Evolutionary conservation across 129 eudicot species (phyloP).

Genomic region (Apium graveolens): DNA sequence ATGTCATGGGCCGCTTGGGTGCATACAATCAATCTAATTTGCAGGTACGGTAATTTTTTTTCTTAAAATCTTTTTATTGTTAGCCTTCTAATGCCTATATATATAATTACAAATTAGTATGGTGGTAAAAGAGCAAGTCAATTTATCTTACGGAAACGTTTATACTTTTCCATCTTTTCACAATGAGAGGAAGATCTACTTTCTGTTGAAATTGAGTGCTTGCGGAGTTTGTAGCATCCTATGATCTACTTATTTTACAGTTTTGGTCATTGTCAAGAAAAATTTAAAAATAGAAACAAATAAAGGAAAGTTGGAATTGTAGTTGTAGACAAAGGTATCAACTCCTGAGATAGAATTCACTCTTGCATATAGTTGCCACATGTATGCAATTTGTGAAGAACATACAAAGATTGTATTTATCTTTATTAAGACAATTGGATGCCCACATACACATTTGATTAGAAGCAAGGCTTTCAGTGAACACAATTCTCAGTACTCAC

Average conservation of each 20-base stretch:
- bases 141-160: not conserved
- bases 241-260: not conserved
- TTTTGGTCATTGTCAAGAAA: not conserved
- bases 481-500: not conserved
- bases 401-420: not conserved
- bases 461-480: not conserved
- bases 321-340: not conserved
- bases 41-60: slow-evolving; percentile 45
- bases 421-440: not conserved
- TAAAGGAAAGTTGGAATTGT: not conserved
- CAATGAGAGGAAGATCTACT: not conserved
- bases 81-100: not conserved
- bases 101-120: not conserved
- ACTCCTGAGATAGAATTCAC: not conserved
- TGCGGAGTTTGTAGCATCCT: not conserved
- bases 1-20: slow-evolving; percentile 94
- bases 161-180: not conserved
- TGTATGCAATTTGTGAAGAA: not conserved
- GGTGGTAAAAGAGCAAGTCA: not conserved
- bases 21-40: slow-evolving; percentile 76
- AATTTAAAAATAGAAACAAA: not conserved
- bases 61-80: not conserved
- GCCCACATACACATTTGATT: not conserved
- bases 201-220: not conserved
- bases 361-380: not conserved